Base-by-base conservation (phyloP, 768 basidiomycete genomes). In the Gloeostereum incarnatum region DNA sequence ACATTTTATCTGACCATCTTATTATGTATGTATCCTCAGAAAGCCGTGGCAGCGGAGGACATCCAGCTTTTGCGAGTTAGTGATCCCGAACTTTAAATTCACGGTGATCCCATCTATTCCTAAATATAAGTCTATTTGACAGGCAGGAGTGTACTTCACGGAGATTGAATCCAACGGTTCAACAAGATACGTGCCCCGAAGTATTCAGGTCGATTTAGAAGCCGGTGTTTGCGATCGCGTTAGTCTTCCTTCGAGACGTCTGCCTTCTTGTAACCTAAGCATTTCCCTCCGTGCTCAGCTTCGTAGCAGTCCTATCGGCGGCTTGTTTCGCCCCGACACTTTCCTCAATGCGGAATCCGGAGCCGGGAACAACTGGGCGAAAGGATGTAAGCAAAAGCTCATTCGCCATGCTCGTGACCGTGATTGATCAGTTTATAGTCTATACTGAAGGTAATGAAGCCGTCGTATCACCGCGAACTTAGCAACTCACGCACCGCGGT, bases 311-410 rank as follows among this genome's bases (percentile, higher is more conserved):
- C 59, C 71, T 2, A 60, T 86, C 26, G 91, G 91, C 2, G 49
- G 54, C 6, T 67, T 98, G 5, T 96, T 92, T 63, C 74, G 81
- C 35, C 93, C 93, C 2, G 90, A 92, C 53, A 94, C 88, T 2
- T 94, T 73, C 54, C 55, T 92, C 33, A 72, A 74, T 25, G 70
- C 77, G 1, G 61, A 70, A 29, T 57, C 59, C 1, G 71, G 72
- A n/a, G 73, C 91, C 1, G 92, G 91, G 13, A 96, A 97, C 51
- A 94, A 93, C 46, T 96, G 89, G 86, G 91, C 90, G 11, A 94
- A 96, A 63, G 89, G 87, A 71, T 87, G 86, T 87, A n/a, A n/a
- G n/a, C n/a, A n/a, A n/a, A n/a, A n/a, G n/a, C n/a, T 49, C 61
- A 81, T 65, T 29, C 33, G 49, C 40, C 48, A 4, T 39, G 18